A percentile compares a stretch with the other conserved stretches of the same genome.
Conservation (phyloP, 345 rosid genomes). For the Bruguiera sexangula region DNA sequence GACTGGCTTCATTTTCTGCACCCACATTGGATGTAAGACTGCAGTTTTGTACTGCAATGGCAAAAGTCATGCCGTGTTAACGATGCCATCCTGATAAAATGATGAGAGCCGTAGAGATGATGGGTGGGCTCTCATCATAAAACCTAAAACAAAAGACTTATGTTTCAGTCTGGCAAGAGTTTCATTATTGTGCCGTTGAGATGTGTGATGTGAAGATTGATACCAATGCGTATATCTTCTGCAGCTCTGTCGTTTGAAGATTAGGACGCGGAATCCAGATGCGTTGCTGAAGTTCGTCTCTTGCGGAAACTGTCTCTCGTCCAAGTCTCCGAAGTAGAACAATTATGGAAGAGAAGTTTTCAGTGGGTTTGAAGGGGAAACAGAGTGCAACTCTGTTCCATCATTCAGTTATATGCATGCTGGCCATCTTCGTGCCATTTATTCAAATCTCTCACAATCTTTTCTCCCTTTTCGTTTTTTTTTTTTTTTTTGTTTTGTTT, state of each 20-base stretch:
- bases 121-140: too few species aligned
- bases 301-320: constrained; percentile 66
- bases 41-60: too few species aligned
- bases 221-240: constrained; percentile 2
- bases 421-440: constrained; percentile 36
- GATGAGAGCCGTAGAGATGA: too few species aligned
- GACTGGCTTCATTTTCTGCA: too few species aligned
- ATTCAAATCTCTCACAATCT: constrained; percentile 14
- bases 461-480: background rate
- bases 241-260: constrained; percentile 68
- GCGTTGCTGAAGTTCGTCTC: constrained; percentile 67
- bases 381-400: background rate
- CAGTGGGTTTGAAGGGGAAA: constrained; percentile 14
- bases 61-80: too few species aligned
- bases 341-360: background rate
- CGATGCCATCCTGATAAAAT: too few species aligned
- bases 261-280: constrained; percentile 48
- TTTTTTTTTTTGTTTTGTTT: background rate
- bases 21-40: too few species aligned
- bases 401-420: constrained; percentile 30
- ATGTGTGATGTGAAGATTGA: background rate
- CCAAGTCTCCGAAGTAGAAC: constrained; percentile 56
- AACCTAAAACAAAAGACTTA: too few species aligned
- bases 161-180: background rate
- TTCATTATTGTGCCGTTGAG: background rate